A percentile compares a stretch with the other conserved stretches of the same genome.
Evolutionary conservation across 148 eudicot genomes (phyloP).

Genomic region (Chenopodium berlandieri): DNA sequence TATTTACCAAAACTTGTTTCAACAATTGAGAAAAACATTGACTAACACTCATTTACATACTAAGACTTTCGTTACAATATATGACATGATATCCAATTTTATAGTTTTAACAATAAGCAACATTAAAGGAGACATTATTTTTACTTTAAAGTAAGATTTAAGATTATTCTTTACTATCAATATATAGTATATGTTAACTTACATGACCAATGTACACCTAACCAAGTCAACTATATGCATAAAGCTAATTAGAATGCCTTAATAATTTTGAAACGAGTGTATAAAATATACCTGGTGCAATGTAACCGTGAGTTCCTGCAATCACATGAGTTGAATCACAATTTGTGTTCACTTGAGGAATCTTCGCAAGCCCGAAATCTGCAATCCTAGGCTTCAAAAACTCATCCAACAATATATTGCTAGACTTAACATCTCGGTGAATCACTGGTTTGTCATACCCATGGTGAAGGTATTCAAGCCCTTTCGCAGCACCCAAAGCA

Average conservation of each 20-base stretch:
- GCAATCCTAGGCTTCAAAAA: constrained; percentile 78
- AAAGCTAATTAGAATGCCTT: not conserved
- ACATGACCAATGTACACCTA: not conserved
- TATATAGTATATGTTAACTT: not conserved
- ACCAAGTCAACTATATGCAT: not conserved
- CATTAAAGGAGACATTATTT: too few species aligned
- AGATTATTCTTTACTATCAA: too few species aligned
- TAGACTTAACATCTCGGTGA: constrained; percentile 92
- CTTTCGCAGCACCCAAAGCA: constrained; percentile 79
- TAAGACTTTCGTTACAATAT: too few species aligned
- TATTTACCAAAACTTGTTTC: too few species aligned
- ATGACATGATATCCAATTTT: too few species aligned
- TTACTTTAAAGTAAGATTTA: too few species aligned
- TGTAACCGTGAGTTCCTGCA: constrained; percentile 88
- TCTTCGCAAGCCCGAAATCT: constrained; percentile 92
- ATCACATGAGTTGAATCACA: constrained; percentile 62
- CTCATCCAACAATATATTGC: constrained; percentile 86
- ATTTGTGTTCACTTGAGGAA: constrained; percentile 44
- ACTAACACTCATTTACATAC: too few species aligned
- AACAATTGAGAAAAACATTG: too few species aligned
- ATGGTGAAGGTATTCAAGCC: constrained; percentile 87
- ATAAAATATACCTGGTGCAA: constrained; percentile 77
- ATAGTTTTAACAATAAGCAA: too few species aligned
- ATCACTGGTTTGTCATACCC: constrained; percentile 75
- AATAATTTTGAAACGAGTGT: not conserved